Evolutionary conservation across 1,284 basidiomycete species (phyloP).

Genomic region (Cystobasidium sp.): DNA sequence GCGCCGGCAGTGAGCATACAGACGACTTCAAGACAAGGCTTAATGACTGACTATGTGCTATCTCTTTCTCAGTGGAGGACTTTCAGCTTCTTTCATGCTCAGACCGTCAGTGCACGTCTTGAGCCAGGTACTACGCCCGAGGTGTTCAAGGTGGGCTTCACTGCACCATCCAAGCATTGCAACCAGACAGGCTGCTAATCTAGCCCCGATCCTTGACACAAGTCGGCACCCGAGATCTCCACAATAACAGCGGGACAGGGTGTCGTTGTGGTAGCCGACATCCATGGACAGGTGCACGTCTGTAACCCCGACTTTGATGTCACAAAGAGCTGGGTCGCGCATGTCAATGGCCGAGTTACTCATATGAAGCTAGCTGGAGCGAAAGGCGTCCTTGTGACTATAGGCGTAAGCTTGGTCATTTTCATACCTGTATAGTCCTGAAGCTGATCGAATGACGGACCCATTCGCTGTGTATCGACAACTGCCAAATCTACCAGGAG

Average conservation of each 20-base stretch:
- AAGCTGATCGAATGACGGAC: not conserved
- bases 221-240: slow-evolving; percentile 69
- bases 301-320: slow-evolving; percentile 76
- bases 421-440: not conserved
- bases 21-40: not conserved
- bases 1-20: slow-evolving; percentile 33
- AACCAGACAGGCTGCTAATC: not conserved
- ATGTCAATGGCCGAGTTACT: slow-evolving; percentile 46
- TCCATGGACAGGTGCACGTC: slow-evolving; percentile 76
- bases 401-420: slow-evolving; percentile 69
- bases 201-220: slow-evolving; percentile 13
- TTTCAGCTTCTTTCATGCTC: slow-evolving; percentile 70
- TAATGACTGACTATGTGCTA: not conserved
- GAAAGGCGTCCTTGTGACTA: slow-evolving; percentile 74
- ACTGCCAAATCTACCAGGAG: slow-evolving; percentile 52
- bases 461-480: not conserved
- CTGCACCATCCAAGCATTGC: not conserved
- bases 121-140: slow-evolving; percentile 75
- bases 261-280: slow-evolving; percentile 75
- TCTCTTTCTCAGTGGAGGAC: slow-evolving; percentile 43
- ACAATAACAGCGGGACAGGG: slow-evolving; percentile 66
- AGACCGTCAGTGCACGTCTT: slow-evolving; percentile 76
- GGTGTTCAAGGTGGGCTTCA: slow-evolving; percentile 70
- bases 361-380: slow-evolving; percentile 42
- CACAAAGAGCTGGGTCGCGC: slow-evolving; percentile 54